Evolutionary conservation across 2,329 filamentous ascomycete genomes (phyloP), one percentile per base, ranked within the genome.

Genomic region (Bretziella fagacearum): DNA sequence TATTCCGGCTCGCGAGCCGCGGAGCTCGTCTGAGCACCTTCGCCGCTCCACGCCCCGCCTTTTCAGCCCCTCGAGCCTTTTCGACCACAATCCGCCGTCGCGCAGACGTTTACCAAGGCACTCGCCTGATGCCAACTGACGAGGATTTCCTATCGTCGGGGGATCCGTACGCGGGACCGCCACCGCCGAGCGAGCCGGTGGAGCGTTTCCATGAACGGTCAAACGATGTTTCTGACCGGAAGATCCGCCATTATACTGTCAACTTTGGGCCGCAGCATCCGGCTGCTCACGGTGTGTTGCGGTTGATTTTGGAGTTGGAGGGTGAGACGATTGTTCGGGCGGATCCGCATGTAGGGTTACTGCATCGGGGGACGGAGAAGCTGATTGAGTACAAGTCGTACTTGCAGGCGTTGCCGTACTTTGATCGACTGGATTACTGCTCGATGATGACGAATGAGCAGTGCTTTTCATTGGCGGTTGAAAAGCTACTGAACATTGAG

Each of bases 381-480:
- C 77, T 98, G 67, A 96, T 96, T 67, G 91, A 98, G 73, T 98
- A 98, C 76, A 95, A 94, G 74, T 94, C 89, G 57, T 98, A 98
- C 62, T 75, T 96, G 60, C 91, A 98, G 71, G 91, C 91, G 49
- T 71, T 98, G 60, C 91, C 91, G 48, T 98, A 98, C 71, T 98
- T 98, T 63, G 91, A 98, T 68, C 85, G 91, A 57, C 73, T 98
- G 63, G 91, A 98, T 67, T 98, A 98, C 65, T 87, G 95, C 56
- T 95, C 86, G 59, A 98, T 98, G 93, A 98, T 98, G 91, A 98
- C 91, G 59, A 98, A 98, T 66, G 91, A 98, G 73, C 91, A 98
- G 68, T 94, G 86, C 61, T 98, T 85, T 66, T 78, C 86, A 30
- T 74, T 98, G 55, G 91, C 86, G 17, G 89, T 96, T 48, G 91